phyloP scores from a whole-genome alignment of 441 rosid genomes.

The Biscutella auriculata region DNA sequence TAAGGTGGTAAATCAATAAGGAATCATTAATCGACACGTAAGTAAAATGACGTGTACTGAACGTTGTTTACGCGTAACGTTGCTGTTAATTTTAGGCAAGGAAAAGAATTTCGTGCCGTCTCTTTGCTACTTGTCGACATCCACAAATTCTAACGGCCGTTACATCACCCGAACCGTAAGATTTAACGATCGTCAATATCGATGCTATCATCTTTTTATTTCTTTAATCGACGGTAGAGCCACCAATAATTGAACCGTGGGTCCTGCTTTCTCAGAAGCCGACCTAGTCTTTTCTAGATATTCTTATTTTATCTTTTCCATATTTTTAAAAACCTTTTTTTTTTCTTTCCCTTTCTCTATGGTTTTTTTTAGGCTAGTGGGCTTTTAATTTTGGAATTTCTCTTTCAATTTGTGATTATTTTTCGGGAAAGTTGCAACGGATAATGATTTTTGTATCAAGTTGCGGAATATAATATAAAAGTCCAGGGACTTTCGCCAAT shows the following conservation, averaged over 20 bases:
- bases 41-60: neutral
- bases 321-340: too few species aligned
- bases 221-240: neutral
- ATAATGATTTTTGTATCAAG: too few species aligned
- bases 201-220: neutral
- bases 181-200: conserved; percentile 1
- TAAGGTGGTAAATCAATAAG: neutral
- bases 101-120: conserved; percentile 19
- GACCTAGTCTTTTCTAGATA: neutral
- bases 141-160: conserved; percentile 2
- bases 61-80: conserved; percentile 15
- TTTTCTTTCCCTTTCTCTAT: too few species aligned
- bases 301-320: neutral
- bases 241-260: neutral
- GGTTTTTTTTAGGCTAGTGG: too few species aligned
- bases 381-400: too few species aligned
- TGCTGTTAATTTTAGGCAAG: neutral
- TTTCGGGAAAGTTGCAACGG: too few species aligned
- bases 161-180: neutral
- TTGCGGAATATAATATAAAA: too few species aligned
- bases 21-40: neutral
- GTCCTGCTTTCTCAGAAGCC: neutral
- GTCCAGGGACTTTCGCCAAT: too few species aligned
- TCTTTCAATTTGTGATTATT: too few species aligned
- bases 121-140: neutral